Evolutionary conservation across 148 eudicot genomes (phyloP).

Genomic region (Chenopodium suecicum): DNA sequence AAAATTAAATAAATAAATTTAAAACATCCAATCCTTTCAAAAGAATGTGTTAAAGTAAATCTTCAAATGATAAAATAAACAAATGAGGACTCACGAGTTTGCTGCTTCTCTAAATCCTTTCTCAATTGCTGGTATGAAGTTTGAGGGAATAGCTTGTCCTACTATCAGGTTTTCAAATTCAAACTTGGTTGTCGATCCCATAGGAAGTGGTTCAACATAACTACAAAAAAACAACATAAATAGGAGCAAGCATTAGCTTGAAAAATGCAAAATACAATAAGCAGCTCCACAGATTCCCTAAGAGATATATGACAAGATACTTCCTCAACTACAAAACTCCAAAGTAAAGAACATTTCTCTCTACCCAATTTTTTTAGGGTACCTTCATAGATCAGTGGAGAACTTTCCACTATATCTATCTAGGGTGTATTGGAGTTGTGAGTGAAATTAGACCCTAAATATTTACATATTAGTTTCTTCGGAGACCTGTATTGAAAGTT

Average conservation of each 20-base stretch:
- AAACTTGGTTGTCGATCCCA: slow-evolving; percentile 75
- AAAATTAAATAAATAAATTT: too few species aligned
- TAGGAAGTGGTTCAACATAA: slow-evolving; percentile 85
- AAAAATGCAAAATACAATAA: background rate
- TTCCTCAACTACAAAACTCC: background rate
- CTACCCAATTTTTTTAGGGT: background rate
- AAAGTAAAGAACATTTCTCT: background rate
- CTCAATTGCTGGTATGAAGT: slow-evolving; percentile 91
- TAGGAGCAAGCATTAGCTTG: slow-evolving; percentile 1
- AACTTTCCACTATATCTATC: background rate
- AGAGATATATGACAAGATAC: background rate
- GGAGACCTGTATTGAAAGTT: background rate
- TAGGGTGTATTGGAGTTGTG: background rate
- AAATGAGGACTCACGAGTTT: slow-evolving; percentile 64
- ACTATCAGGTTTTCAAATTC: slow-evolving; percentile 89
- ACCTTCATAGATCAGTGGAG: background rate
- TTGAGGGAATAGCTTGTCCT: slow-evolving; percentile 92
- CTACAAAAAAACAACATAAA: slow-evolving; percentile 37
- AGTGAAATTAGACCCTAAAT: background rate
- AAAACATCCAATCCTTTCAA: background rate
- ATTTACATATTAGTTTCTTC: background rate
- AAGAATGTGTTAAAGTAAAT: background rate
- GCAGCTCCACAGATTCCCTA: background rate
- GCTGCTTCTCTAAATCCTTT: slow-evolving; percentile 98
- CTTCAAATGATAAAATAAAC: slow-evolving; percentile 11